phyloP scores from a whole-genome alignment of 176 grass and related monocot genomes.

The Oryza longistaminata region DNA sequence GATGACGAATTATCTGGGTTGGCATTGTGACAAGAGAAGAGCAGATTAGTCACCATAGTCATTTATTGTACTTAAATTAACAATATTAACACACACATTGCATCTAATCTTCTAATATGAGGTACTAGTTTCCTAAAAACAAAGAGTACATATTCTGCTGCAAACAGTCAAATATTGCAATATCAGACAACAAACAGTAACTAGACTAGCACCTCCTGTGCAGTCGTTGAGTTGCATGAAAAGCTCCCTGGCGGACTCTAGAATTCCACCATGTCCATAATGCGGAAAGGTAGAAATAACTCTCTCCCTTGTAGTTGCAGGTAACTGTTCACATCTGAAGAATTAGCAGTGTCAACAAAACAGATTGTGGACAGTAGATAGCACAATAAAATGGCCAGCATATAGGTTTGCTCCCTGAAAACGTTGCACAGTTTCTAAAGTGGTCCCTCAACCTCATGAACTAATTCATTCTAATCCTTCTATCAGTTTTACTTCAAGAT shows the following conservation, averaged over 20 bases:
- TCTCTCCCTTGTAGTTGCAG: conserved; percentile 58
- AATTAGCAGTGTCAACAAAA: conserved; percentile 30
- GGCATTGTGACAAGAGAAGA: conserved; percentile 26
- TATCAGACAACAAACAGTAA: conserved; percentile 1
- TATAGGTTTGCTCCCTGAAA: neutral
- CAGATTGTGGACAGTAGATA: neutral
- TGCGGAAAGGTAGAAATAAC: conserved; percentile 89
- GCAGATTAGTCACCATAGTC: conserved; percentile 11
- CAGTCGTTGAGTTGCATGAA: conserved; percentile 85
- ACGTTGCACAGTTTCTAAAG: conserved; percentile 6
- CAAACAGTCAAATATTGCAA: conserved; percentile 29
- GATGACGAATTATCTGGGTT: conserved; percentile 65
- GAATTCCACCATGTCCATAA: conserved; percentile 94
- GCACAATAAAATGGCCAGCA: conserved; percentile 8
- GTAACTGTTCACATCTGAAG: conserved; percentile 66
- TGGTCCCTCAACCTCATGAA: neutral
- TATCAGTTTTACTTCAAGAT: conserved; percentile 22
- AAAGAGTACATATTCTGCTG: conserved; percentile 7
- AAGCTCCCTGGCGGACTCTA: conserved; percentile 87
- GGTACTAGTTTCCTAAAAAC: conserved; percentile 14
- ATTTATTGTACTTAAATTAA: conserved; percentile 1
- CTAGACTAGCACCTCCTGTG: conserved; percentile 36
- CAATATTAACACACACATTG: conserved; percentile 9
- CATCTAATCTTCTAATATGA: conserved; percentile 20
- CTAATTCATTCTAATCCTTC: neutral